phyloP scores from a whole-genome alignment of 805 yeast species.

The Lipomyces chichibuensis region DNA sequence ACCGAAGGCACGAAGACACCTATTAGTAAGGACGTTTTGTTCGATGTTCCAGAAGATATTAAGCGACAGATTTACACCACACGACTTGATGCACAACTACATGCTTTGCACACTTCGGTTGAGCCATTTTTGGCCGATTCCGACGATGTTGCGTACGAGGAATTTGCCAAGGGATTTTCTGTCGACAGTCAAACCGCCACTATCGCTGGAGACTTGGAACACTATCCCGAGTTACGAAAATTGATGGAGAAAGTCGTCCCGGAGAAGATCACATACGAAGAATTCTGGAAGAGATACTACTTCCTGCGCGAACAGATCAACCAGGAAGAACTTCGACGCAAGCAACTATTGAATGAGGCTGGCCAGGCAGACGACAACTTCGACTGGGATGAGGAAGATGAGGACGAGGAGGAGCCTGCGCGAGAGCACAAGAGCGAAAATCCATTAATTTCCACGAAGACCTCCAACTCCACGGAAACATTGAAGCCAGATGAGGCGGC shows the following conservation, averaged over 20 bases:
- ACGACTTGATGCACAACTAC: conserved; percentile 66
- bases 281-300: conserved; percentile 79
- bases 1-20: not conserved
- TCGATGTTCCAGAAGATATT: conserved; percentile 27
- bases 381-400: conserved; percentile 48
- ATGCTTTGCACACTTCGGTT: conserved; percentile 56
- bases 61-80: conserved; percentile 39
- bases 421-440: conserved; percentile 36
- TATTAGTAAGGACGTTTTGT: conserved; percentile 26
- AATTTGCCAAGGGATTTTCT: conserved; percentile 47
- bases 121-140: conserved; percentile 49
- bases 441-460: conserved; percentile 14
- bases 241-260: conserved; percentile 72
- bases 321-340: conserved; percentile 66
- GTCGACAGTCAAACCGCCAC: conserved; percentile 55
- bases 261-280: conserved; percentile 55
- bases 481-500: conserved; percentile 14
- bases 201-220: conserved; percentile 53
- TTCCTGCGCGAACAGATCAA: conserved; percentile 56
- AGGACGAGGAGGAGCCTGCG: conserved; percentile 48
- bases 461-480: conserved; percentile 26
- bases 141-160: conserved; percentile 45
- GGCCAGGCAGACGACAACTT: conserved; percentile 54
- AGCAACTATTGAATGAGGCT: conserved; percentile 54
- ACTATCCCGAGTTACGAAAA: conserved; percentile 55